A percentile compares a stretch with the other conserved stretches of the same genome.
phyloP scores from a whole-genome alignment of 345 rosid genomes.

The Brassica incana region DNA sequence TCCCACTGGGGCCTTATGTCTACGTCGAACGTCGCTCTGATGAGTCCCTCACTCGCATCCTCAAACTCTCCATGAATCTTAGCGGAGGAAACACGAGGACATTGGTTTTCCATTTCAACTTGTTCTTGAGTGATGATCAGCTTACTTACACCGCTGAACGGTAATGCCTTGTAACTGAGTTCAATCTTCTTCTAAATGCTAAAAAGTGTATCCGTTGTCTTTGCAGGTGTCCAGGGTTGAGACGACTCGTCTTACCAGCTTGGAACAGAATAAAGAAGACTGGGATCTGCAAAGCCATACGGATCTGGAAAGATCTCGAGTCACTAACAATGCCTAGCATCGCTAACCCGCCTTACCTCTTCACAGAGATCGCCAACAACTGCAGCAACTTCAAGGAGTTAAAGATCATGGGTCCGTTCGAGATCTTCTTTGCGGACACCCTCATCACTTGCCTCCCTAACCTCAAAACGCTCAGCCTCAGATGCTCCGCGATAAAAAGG shows the following conservation, averaged over 20 bases:
- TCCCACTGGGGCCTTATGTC: conserved; percentile 72
- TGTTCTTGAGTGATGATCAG: conserved; percentile 60
- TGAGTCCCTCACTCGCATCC: conserved; percentile 51
- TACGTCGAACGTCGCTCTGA: conserved; percentile 64
- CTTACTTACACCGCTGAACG: conserved; percentile 76
- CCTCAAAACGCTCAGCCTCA: conserved; percentile 63
- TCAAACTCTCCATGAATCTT: conserved; percentile 68
- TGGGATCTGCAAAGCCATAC: conserved; percentile 72
- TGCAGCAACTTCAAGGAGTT: conserved; percentile 57
- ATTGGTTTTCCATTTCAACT: neutral
- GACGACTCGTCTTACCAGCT: conserved; percentile 73
- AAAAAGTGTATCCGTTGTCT: neutral
- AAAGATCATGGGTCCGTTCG: conserved; percentile 82
- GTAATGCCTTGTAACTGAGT: neutral
- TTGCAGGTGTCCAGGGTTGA: conserved; percentile 64
- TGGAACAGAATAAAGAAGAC: conserved; percentile 80
- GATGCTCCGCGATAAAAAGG: conserved; percentile 56
- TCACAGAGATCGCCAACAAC: conserved; percentile 67
- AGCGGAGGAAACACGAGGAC: conserved; percentile 50
- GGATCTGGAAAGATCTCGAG: conserved; percentile 70
- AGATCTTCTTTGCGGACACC: conserved; percentile 50
- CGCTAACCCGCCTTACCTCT: conserved; percentile 58
- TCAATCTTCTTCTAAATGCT: neutral
- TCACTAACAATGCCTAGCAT: conserved; percentile 94
- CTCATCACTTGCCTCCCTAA: conserved; percentile 49